phyloP scores from a whole-genome alignment of 805 yeast species.

The Barnettozyma populi region DNA sequence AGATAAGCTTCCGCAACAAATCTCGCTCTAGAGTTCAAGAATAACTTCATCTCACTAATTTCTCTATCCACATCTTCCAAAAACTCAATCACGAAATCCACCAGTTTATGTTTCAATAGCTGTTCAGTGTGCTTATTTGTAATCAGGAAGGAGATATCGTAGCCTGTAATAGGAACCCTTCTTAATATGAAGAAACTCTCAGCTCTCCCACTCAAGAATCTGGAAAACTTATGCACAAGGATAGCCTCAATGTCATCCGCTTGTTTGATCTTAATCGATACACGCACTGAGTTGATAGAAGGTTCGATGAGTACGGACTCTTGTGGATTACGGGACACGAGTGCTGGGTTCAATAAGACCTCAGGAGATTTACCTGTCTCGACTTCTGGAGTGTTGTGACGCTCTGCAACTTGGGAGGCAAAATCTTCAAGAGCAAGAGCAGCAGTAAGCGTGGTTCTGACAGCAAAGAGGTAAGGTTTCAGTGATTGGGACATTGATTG shows the following conservation, averaged over 20 bases:
- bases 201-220: constrained; percentile 92
- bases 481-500: constrained; percentile 80
- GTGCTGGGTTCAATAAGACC: constrained; percentile 81
- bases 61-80: constrained; percentile 99
- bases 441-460: constrained; percentile 87
- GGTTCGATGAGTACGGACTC: constrained; percentile 92
- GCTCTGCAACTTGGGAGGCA: constrained; percentile 91
- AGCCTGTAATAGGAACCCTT: constrained; percentile 85
- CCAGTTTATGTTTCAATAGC: constrained; percentile 91
- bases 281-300: constrained; percentile 85
- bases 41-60: constrained; percentile 96
- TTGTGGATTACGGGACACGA: constrained; percentile 87
- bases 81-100: constrained; percentile 94
- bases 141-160: constrained; percentile 87
- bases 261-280: constrained; percentile 89
- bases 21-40: constrained; percentile 95
- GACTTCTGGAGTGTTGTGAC: constrained; percentile 96
- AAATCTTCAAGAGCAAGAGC: constrained; percentile 90
- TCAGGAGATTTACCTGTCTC: constrained; percentile 83
- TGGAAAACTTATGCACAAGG: constrained; percentile 88
- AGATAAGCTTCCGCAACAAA: constrained; percentile 95
- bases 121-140: constrained; percentile 94
- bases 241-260: constrained; percentile 96
- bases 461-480: constrained; percentile 91
- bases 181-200: constrained; percentile 90